Percentiles rank a stretch among this genome's conserved stretches.
phyloP scores from a whole-genome alignment of 2,329 filamentous ascomycete genomes.

The Periconia macrospinosa region DNA sequence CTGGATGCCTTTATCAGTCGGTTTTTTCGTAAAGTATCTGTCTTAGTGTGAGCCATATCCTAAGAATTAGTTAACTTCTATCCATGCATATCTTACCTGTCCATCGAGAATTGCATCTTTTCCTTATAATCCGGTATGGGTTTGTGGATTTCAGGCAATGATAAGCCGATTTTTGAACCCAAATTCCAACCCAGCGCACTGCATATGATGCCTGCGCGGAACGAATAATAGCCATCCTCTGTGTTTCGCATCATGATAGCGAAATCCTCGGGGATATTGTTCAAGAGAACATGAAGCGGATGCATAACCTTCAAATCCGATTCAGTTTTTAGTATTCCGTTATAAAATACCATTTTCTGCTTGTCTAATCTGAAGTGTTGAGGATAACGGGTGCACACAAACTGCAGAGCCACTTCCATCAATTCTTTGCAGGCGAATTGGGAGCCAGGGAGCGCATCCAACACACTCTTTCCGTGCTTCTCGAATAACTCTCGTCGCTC shows the following conservation, averaged over 20 bases:
- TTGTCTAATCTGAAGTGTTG: conserved; percentile 66
- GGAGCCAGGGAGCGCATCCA: conserved; percentile 71
- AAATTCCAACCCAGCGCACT: conserved; percentile 81
- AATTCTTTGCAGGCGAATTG: conserved; percentile 81
- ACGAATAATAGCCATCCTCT: conserved; percentile 69
- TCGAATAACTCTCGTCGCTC: conserved; percentile 68
- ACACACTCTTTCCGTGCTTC: conserved; percentile 64
- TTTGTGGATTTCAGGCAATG: conserved; percentile 70
- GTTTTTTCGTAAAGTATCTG: conserved; percentile 81
- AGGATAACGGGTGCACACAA: conserved; percentile 76
- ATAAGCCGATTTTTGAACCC: conserved; percentile 70
- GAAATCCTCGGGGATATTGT: conserved; percentile 85
- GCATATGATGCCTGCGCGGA: conserved; percentile 77
- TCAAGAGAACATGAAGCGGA: conserved; percentile 70
- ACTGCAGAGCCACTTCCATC: conserved; percentile 84
- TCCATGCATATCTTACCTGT: conserved; percentile 59
- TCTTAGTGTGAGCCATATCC: background rate
- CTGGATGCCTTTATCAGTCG: conserved; percentile 74
- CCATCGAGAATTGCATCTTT: conserved; percentile 88
- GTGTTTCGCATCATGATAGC: conserved; percentile 74
- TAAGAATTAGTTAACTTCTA: background rate
- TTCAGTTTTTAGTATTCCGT: conserved; percentile 66
- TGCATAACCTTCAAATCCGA: conserved; percentile 63
- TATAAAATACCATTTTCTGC: conserved; percentile 63
- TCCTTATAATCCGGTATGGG: conserved; percentile 81